These are phyloP conservation scores for Exsudoporus frostii DNA, from an alignment of 768 basidiomycete species.

Conservation along the genomic window DNA sequence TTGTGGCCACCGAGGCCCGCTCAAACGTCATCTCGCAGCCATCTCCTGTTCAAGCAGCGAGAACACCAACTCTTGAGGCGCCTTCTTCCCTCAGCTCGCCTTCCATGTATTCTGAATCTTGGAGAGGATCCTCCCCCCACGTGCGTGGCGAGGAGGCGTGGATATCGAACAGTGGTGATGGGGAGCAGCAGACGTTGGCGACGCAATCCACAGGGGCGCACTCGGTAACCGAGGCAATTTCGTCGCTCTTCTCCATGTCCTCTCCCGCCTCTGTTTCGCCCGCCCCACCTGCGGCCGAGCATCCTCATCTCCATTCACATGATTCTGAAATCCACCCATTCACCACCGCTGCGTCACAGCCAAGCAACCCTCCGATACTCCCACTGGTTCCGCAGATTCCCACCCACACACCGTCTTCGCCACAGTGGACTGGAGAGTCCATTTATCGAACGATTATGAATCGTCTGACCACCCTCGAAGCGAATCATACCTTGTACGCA, in stretches of 20 bases:
- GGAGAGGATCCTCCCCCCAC: background rate
- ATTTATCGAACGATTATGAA: slow-evolving; percentile 98
- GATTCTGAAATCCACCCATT: slow-evolving; percentile 3
- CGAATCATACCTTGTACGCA: slow-evolving; percentile 80
- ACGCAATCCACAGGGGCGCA: slow-evolving; percentile 1
- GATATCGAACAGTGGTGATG: background rate
- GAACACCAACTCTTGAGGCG: background rate
- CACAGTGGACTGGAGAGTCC: slow-evolving; percentile 62
- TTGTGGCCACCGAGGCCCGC: background rate
- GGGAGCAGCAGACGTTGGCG: background rate
- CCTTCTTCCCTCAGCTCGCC: background rate
- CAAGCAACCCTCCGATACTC: background rate
- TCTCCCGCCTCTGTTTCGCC: slow-evolving; percentile 4
- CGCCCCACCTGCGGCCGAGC: background rate
- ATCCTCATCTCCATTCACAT: background rate
- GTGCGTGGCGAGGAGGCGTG: background rate
- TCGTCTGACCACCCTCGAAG: slow-evolving; percentile 78
- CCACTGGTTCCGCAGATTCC: slow-evolving; percentile 2
- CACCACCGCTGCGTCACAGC: slow-evolving; percentile 2
- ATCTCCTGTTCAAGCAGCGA: background rate
- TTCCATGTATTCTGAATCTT: background rate
- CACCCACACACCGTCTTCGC: background rate
- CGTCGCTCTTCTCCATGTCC: slow-evolving; percentile 10
- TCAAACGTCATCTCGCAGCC: background rate
- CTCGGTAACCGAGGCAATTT: slow-evolving; percentile 24